A percentile compares a stretch with the other conserved stretches of the same genome.
Conservation (phyloP, 345 rosid genomes). For the Anacardium occidentale region DNA sequence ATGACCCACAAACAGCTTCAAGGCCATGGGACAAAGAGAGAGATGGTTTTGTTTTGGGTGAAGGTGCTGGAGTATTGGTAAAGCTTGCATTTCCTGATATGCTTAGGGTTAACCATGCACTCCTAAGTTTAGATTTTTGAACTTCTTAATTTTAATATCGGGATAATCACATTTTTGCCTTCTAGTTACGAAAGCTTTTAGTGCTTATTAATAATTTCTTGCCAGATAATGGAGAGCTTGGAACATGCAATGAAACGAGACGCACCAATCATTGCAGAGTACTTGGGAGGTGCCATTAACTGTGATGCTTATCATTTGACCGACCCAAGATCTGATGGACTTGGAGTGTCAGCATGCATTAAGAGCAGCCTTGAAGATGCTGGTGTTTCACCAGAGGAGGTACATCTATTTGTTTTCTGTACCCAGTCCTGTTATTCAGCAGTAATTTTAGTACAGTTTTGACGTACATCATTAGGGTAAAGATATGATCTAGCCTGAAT, state of each 20-base stretch:
- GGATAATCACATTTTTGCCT: constrained; percentile 1
- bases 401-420: constrained; percentile 15
- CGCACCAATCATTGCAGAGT: constrained; percentile 96
- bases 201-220: constrained; percentile 13
- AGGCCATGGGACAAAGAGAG: constrained; percentile 97
- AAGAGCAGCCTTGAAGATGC: constrained; percentile 96
- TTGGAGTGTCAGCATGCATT: constrained; percentile 97
- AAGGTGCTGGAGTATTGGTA: constrained; percentile 97
- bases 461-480: neutral
- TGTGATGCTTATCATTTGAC: constrained; percentile 99
- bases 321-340: constrained; percentile 98
- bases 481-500: neutral
- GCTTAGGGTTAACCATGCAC: too few species aligned
- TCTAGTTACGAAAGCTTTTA: constrained; percentile 8
- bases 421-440: neutral
- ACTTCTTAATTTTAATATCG: neutral
- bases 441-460: neutral
- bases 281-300: constrained; percentile 96
- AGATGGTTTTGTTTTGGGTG: constrained; percentile 99
- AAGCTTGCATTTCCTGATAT: constrained; percentile 31
- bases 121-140: neutral
- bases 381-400: constrained; percentile 98
- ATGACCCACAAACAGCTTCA: constrained; percentile 95
- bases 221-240: constrained; percentile 94
- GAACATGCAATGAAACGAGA: constrained; percentile 97